Evolutionary conservation across 2,329 filamentous ascomycete genomes (phyloP).

Genomic region (Pestalotiopsis sp.): DNA sequence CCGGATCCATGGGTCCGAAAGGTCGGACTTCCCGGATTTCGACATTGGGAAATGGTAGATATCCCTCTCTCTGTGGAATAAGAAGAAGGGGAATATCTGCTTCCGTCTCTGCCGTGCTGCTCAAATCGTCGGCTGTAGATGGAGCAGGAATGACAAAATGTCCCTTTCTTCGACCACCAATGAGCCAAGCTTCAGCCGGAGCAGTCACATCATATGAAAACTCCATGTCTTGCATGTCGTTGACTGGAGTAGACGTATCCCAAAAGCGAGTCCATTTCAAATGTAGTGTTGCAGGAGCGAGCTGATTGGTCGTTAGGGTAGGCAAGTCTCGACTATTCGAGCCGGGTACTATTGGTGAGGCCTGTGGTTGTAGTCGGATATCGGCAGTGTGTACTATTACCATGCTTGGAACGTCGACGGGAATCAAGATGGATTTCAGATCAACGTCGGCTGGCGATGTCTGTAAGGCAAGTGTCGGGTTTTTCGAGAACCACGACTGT

Average conservation of each 20-base stretch:
- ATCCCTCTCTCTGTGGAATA: slow-evolving; percentile 78
- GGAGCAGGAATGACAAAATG: slow-evolving; percentile 67
- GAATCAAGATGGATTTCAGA: slow-evolving; percentile 74
- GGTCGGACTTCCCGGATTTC: slow-evolving; percentile 70
- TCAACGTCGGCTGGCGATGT: slow-evolving; percentile 35
- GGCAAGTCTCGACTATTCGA: slow-evolving; percentile 32
- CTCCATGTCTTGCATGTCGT: slow-evolving; percentile 54
- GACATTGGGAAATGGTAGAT: slow-evolving; percentile 75
- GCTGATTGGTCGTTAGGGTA: slow-evolving; percentile 63
- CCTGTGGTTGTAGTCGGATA: slow-evolving; percentile 51
- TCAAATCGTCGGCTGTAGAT: slow-evolving; percentile 22
- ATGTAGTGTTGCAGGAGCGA: slow-evolving; percentile 63
- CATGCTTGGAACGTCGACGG: slow-evolving; percentile 85
- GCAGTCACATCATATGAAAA: slow-evolving; percentile 84
- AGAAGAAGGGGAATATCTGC: slow-evolving; percentile 71
- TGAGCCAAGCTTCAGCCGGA: slow-evolving; percentile 76
- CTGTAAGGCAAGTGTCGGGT: slow-evolving; percentile 36
- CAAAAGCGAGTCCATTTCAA: slow-evolving; percentile 66
- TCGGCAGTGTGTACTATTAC: slow-evolving; percentile 82
- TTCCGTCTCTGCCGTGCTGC: slow-evolving; percentile 50
- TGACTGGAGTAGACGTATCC: slow-evolving; percentile 49
- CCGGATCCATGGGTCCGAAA: slow-evolving; percentile 16
- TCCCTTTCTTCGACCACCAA: slow-evolving; percentile 79
- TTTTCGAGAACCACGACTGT: slow-evolving; percentile 37
- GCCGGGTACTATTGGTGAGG: slow-evolving; percentile 18